phyloP scores from a whole-genome alignment of 306 rosid species.

The Quercus wislizeni region DNA sequence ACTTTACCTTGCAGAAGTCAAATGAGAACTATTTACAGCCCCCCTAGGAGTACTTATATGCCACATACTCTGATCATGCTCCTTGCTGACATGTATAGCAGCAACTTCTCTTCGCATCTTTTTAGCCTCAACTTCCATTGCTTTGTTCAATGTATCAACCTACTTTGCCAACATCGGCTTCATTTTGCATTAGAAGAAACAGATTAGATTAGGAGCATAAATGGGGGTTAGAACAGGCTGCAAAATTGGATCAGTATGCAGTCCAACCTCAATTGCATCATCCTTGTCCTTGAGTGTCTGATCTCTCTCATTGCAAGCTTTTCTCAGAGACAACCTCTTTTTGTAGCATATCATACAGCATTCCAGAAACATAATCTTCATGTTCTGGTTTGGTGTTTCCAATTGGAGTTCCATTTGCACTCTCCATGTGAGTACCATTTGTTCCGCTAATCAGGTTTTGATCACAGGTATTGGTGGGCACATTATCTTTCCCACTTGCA shows the following conservation, averaged over 20 bases:
- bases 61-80: conserved; percentile 52
- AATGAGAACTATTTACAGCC: conserved; percentile 50
- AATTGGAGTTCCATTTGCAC: conserved; percentile 34
- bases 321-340: conserved; percentile 77
- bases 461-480: conserved; percentile 25
- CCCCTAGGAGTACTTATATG: conserved; percentile 55
- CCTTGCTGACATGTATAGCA: conserved; percentile 63
- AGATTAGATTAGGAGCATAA: not conserved
- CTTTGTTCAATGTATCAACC: conserved; percentile 85
- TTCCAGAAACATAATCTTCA: conserved; percentile 72
- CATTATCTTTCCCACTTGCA: conserved; percentile 32
- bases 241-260: conserved; percentile 7
- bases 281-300: conserved; percentile 84
- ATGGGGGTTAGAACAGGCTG: not conserved
- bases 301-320: conserved; percentile 74
- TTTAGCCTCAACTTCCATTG: conserved; percentile 86
- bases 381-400: conserved; percentile 40
- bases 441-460: conserved; percentile 21
- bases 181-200: conserved; percentile 28
- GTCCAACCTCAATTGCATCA: conserved; percentile 81
- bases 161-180: conserved; percentile 78
- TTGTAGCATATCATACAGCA: conserved; percentile 75
- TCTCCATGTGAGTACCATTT: conserved; percentile 24
- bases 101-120: conserved; percentile 86
- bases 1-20: conserved; percentile 54